Conservation (phyloP, 352 stramenopile genomes). For the Globisporangium nodosum region DNA sequence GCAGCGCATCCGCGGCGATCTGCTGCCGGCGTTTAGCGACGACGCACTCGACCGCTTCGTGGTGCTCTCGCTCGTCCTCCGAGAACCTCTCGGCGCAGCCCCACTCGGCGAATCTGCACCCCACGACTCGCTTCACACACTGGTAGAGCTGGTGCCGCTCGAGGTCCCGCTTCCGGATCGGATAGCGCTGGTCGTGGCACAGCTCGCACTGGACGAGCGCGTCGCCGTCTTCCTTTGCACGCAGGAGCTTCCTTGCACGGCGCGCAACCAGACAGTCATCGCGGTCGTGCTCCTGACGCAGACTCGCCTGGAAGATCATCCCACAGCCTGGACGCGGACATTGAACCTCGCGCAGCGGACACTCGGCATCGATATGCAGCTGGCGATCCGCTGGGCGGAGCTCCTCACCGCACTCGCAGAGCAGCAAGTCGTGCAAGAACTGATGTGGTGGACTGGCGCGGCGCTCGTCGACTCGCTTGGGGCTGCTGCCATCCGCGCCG, state of each 20-base stretch:
- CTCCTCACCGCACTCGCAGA: slow-evolving; percentile 57
- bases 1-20: slow-evolving; percentile 31
- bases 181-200: slow-evolving; percentile 28
- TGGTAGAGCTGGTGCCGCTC: slow-evolving; percentile 34
- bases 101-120: slow-evolving; percentile 42
- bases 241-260: slow-evolving; percentile 36
- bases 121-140: slow-evolving; percentile 41
- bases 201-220: slow-evolving; percentile 27
- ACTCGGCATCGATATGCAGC: slow-evolving; percentile 32
- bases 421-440: slow-evolving; percentile 21
- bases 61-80: slow-evolving; percentile 24
- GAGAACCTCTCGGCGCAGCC: slow-evolving; percentile 40
- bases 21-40: slow-evolving; percentile 34
- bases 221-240: slow-evolving; percentile 31
- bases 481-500: not conserved
- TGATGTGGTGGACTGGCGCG: slow-evolving; percentile 6
- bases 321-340: slow-evolving; percentile 45
- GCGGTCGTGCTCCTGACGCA: slow-evolving; percentile 32
- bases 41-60: slow-evolving; percentile 38
- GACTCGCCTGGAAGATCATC: slow-evolving; percentile 21
- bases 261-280: slow-evolving; percentile 24
- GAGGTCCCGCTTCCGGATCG: slow-evolving; percentile 30
- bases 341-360: slow-evolving; percentile 28
- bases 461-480: not conserved
- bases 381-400: slow-evolving; percentile 24